Conservation (phyloP, 768 basidiomycete genomes). For the Exsudoporus frostii region DNA sequence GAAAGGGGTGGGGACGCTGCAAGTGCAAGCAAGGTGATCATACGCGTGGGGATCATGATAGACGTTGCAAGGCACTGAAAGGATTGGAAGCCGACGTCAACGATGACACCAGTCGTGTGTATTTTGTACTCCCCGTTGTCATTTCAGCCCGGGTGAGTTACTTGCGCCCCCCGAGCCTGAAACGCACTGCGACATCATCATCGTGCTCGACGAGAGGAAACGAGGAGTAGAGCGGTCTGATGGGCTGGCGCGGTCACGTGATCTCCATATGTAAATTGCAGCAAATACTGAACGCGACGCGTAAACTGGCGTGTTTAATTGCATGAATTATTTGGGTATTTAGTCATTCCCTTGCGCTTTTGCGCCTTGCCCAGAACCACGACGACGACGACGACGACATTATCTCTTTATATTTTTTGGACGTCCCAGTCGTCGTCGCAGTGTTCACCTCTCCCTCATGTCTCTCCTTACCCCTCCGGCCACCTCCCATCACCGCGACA, state of each 20-base stretch:
- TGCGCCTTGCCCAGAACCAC: conserved; percentile 9
- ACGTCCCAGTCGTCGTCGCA: conserved; percentile 7
- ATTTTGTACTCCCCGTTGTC: not conserved
- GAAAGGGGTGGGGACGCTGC: conserved; percentile 10
- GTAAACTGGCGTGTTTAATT: conserved; percentile 40
- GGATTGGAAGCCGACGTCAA: not conserved
- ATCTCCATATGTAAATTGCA: conserved; percentile 8
- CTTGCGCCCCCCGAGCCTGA: not conserved
- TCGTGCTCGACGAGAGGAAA: not conserved
- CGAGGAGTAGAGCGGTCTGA: too few species aligned
- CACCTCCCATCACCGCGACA: conserved; percentile 55
- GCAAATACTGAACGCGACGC: conserved; percentile 39
- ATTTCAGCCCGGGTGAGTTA: not conserved
- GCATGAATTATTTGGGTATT: conserved; percentile 28
- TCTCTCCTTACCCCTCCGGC: conserved; percentile 64
- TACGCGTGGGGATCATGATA: conserved; percentile 1
- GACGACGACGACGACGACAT: conserved; percentile 22
- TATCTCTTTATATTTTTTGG: not conserved
- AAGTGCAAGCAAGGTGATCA: conserved; percentile 10
- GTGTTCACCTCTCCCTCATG: conserved; percentile 10
- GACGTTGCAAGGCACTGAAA: not conserved
- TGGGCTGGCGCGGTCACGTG: conserved; percentile 14
- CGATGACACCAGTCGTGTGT: not conserved
- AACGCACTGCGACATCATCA: not conserved
- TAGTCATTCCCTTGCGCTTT: conserved; percentile 10